Evolutionary conservation across 1,284 basidiomycete genomes (phyloP), one percentile per base, ranked within the genome.

Genomic region (Vanrija humicola): DNA sequence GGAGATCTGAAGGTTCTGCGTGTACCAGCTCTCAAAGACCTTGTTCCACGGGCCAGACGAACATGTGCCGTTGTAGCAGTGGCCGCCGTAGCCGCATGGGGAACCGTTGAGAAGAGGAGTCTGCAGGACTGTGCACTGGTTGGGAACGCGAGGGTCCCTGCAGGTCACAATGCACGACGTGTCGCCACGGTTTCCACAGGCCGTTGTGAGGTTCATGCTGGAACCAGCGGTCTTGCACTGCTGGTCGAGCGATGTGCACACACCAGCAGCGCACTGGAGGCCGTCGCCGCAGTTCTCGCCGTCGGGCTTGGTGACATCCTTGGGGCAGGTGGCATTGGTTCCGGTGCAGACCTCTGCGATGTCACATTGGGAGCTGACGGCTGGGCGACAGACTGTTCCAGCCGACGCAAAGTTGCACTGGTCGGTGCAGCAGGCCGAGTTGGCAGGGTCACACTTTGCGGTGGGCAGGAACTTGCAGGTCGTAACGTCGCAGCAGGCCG

Each of bases 41-140:
- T 83, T 82, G 52, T 87, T 75, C 64, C 84, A 78, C 48, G 81
- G 82, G 21, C 85, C 88, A 16, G 83, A 62, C 64, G 85, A 75
- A 72, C 90, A 94, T 28, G 75, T 81, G 23, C 86, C 86, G 55
- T 79, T 79, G 43, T 79, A 65, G 68, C 90, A 92, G 58, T 80
- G 81, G 21, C 89, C 89, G 38, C 85, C 87, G 66, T 84, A 88
- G 10, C 89, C 90, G 71, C 91, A 95, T 12, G 88, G 84, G 21
- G 90, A 92, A 12, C 91, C 91, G 69, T 93, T 88, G 46, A 90
- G 80, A 52, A 94, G 84, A 39, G 82, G 77, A 2, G 88, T 84
- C 58, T 87, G 86, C 39, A 94, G 79, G 43, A 87, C 77, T n/a
- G 90, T 77, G 74, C 91, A 95, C 64, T 82, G 81, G 64, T 83